These are phyloP conservation scores for Tricholoma saponaceum DNA, from an alignment of 768 basidiomycete species.

Conservation along the genomic window DNA sequence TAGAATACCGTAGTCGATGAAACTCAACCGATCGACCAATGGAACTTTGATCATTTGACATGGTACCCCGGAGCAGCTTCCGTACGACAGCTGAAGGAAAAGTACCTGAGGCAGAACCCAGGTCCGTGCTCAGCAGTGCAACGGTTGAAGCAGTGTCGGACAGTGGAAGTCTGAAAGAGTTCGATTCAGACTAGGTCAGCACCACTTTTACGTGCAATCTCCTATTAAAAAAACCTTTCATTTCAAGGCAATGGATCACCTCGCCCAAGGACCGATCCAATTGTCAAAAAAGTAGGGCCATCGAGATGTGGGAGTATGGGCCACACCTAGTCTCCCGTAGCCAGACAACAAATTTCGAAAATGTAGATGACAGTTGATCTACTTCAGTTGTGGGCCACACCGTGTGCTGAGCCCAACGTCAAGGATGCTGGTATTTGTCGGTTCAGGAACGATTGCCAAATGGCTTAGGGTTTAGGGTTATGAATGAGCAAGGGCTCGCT, in stretches of 20 bases:
- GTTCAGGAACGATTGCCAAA: background rate
- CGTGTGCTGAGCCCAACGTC: background rate
- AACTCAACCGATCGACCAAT: background rate
- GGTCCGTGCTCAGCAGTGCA: background rate
- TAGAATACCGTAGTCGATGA: background rate
- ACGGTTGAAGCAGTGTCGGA: background rate
- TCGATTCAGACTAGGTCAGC: background rate
- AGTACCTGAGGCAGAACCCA: background rate
- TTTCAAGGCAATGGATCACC: background rate
- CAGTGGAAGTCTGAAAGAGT: background rate
- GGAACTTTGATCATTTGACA: background rate
- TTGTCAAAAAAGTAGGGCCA: background rate
- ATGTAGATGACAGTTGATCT: background rate
- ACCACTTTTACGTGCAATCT: background rate
- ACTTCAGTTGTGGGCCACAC: background rate
- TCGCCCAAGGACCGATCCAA: background rate
- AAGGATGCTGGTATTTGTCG: background rate
- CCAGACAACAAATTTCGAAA: background rate
- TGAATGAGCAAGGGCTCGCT: background rate
- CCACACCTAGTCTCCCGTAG: background rate
- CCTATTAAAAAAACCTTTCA: background rate
- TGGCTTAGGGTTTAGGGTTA: background rate
- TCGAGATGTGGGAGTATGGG: background rate
- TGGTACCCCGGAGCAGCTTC: background rate
- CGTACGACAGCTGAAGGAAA: background rate